A percentile compares a stretch with the other conserved stretches of the same genome.
Conservation (phyloP, 495 filamentous ascomycete species). For the Tuber microsphaerosporum region DNA sequence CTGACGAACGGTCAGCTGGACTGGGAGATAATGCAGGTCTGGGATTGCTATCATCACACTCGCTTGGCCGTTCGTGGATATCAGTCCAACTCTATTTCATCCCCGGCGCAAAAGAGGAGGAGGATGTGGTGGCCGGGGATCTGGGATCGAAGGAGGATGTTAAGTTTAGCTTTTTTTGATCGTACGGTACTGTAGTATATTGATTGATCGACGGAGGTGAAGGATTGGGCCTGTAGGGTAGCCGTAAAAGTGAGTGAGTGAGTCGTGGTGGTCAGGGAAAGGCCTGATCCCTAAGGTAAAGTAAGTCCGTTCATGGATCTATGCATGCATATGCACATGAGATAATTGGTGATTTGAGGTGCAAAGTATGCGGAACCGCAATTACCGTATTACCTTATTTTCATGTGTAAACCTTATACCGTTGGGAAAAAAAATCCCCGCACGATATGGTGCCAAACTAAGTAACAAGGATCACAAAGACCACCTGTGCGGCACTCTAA, state of each 20-base stretch:
- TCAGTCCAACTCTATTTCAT: background rate
- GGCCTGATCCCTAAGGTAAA: background rate
- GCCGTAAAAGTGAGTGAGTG: background rate
- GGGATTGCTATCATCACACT: background rate
- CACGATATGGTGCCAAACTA: background rate
- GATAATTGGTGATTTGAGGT: background rate
- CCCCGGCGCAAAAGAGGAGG: background rate
- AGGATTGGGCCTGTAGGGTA: background rate
- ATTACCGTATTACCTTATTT: background rate
- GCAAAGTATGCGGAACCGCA: background rate
- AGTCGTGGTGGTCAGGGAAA: background rate
- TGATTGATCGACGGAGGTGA: background rate
- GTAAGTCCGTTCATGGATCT: background rate
- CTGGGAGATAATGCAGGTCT: background rate
- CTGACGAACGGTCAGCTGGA: background rate
- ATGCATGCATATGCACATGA: background rate
- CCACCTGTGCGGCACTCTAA: no score
- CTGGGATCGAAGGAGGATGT: background rate
- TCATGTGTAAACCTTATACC: background rate
- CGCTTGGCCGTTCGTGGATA: background rate
- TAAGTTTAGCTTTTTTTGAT: background rate
- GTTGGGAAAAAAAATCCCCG: background rate
- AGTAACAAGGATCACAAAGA: background rate
- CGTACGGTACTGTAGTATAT: background rate
- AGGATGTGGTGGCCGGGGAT: background rate